Evolutionary conservation across 2,329 filamentous ascomycete genomes (phyloP).

Genomic region (Botrytis byssoidea): DNA sequence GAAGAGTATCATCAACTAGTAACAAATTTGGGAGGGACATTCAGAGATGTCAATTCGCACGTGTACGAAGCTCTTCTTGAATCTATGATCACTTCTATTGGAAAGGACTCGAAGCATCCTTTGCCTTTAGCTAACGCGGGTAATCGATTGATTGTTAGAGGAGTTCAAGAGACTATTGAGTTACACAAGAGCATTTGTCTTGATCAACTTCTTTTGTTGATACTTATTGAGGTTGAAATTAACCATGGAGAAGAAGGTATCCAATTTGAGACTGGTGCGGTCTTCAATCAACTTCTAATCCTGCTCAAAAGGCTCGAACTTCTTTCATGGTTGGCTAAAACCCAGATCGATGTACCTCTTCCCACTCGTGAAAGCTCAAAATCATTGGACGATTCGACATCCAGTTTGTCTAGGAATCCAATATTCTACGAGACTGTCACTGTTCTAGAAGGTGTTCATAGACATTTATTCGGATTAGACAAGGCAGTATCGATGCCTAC

Average conservation of each 20-base stretch:
- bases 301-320: conserved; percentile 73
- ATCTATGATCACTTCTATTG: conserved; percentile 45
- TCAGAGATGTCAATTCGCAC: conserved; percentile 55
- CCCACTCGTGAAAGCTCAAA: conserved; percentile 44
- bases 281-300: conserved; percentile 69
- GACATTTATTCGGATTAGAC: conserved; percentile 63
- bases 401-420: conserved; percentile 42
- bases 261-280: conserved; percentile 65
- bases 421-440: conserved; percentile 52
- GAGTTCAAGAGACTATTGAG: conserved; percentile 75
- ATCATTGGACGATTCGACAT: conserved; percentile 35
- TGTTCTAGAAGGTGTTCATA: conserved; percentile 58
- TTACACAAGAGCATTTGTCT: conserved; percentile 73
- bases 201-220: conserved; percentile 76
- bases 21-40: conserved; percentile 64
- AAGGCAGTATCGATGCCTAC: conserved; percentile 52
- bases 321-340: conserved; percentile 65
- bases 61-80: conserved; percentile 54
- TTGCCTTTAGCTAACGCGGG: conserved; percentile 71
- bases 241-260: conserved; percentile 69
- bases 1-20: conserved; percentile 74
- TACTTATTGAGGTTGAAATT: conserved; percentile 83
- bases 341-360: conserved; percentile 53
- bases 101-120: conserved; percentile 34
- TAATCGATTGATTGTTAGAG: conserved; percentile 68